Evolutionary conservation across 2,329 filamentous ascomycete genomes (phyloP).

Genomic region (Exophiala oligosperma): DNA sequence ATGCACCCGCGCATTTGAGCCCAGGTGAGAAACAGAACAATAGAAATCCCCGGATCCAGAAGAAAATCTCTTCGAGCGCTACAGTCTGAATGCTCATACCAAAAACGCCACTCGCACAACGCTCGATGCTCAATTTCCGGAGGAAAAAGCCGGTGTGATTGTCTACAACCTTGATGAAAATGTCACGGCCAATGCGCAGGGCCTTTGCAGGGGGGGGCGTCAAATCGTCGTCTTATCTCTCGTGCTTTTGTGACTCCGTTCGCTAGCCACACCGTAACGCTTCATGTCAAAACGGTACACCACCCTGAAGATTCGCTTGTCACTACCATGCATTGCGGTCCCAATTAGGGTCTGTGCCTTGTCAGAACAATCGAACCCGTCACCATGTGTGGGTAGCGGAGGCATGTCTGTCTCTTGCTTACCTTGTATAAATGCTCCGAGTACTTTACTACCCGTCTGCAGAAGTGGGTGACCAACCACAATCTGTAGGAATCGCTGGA

Average conservation of each 20-base stretch:
- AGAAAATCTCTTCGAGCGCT: no score
- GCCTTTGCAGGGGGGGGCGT: not conserved
- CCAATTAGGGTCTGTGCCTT: constrained; percentile 61
- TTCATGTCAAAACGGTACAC: no score
- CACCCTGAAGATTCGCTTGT: not conserved
- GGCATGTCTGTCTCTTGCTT: constrained; percentile 39
- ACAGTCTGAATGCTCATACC: not conserved
- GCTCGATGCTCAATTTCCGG: not conserved
- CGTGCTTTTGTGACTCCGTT: not conserved
- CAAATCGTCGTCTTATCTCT: constrained; percentile 2
- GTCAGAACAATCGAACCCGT: not conserved
- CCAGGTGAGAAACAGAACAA: no score
- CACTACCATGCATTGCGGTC: constrained; percentile 80
- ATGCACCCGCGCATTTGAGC: no score
- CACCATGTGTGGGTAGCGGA: no score
- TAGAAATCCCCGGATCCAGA: no score
- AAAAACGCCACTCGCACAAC: not conserved
- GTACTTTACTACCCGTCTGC: constrained; percentile 95
- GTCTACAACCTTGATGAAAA: not conserved
- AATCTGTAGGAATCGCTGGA: constrained; percentile 96
- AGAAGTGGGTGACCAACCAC: constrained; percentile 94
- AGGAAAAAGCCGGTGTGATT: no score
- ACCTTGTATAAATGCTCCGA: constrained; percentile 97
- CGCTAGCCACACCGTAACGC: not conserved
- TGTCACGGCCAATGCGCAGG: not conserved